Evolutionary conservation across 345 rosid genomes (phyloP), one percentile per base, ranked within the genome.

Genomic region (Combretum micranthum): DNA sequence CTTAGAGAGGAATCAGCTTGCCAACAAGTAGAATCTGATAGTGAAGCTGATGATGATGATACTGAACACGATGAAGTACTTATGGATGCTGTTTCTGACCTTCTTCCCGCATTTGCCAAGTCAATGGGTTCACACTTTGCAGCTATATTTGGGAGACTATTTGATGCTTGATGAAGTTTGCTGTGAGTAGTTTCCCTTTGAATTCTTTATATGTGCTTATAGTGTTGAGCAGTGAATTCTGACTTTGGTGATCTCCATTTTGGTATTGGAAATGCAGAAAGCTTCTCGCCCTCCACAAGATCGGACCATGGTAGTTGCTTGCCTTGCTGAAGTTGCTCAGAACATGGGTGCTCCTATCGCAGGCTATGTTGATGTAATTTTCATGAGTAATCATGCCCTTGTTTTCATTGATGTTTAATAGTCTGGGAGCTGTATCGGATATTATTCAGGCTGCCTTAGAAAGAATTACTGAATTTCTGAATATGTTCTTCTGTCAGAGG

Each of bases 261-360:
- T 32, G 39, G 7, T 32, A 32, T 32, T 32, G 39, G 9, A 1
- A 32, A 1, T 45, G 52, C 44, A 92, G 98, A 88, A 67, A 83
- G 77, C 76, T 57, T 83, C 95, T 55, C 84, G 90, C 19, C 87
- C 99, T 75, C 82, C 77, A 7, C 97, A 78, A 64, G 99, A 87
- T 72, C 78, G 90, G 66, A 87, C 99, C 45, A 90, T 90, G 99
- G 97, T 90, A 65, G 99, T 90, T 60, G 99, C 97, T 56, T 76
- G 86, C 73, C 93, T 94, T 70, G 97, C 97, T 59, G 97, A 94
- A 77, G 96, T 94, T 77, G 97, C 99, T 69, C 99, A 86, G 80
- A 80, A 87, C 66, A 87, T 90, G 97, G 99, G 99, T 65, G 73
- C 89, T 64, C 99, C 96, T 52, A 86, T 94, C 69, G 77, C 92